Base-by-base conservation (phyloP, 2,329 filamentous ascomycete genomes). In the Biscogniauxia mediterranea region DNA sequence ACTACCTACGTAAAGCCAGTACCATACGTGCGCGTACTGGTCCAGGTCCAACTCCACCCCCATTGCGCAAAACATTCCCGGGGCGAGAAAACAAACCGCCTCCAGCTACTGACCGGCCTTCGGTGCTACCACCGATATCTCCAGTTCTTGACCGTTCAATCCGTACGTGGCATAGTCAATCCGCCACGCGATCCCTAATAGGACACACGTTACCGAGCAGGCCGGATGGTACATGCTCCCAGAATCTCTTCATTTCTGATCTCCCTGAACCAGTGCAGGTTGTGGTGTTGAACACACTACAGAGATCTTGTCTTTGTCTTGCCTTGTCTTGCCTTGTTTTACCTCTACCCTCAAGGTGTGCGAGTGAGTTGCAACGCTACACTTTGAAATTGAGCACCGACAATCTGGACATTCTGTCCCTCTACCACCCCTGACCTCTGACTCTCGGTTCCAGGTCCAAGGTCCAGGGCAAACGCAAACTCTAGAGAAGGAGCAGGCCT, bases 381-480 rank as follows among this genome's bases (percentile, higher is more conserved):
- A 51, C 53, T 54, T 57, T 57, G 59, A 38, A 61, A 65, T 7
- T 46, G 58, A 65, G 65, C 63, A 66, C 64, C 68, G 64, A 66
- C 65, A 63, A 67, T 63, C 54, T 63, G 66, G 57, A 64, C 60
- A 67, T 66, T 66, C 64, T 67, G 64, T 61, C 59, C 57, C 38
- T 46, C 38, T 11, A 46, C 38, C 50, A 52, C 50, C 50, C 50
- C 50, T 52, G 50, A 25, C 50, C 9, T 52, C 9, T 52, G 19
- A 21, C 46, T 13, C 19, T 52, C 21, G 23, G 19, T 23, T 52
- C 50, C 19, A 32, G 28, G 50, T 21, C 50, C 19, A 23, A 5
- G 23, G 23, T n/a, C n/a, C 23, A 19, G 19, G 3, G 21, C 50
- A 25, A 21, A 52, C 11, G 38, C 38, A n/a, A 46, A 17, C 50